phyloP scores from a whole-genome alignment of 2,329 filamentous ascomycete species.

The Xylariaceae sp. region DNA sequence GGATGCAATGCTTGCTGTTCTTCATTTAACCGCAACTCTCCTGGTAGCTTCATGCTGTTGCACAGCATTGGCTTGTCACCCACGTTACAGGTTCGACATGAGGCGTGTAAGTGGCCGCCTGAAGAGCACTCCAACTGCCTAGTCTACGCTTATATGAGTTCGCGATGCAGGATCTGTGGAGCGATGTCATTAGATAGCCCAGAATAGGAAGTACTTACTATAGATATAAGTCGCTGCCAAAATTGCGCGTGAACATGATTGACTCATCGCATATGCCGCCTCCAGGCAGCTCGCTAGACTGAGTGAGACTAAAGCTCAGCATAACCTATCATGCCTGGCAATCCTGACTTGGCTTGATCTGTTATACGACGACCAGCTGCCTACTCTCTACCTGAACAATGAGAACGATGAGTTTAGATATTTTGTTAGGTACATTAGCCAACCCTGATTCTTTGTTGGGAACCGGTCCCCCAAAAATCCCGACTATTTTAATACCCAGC shows the following conservation, averaged over 20 bases:
- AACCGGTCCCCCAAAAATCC: too few species aligned
- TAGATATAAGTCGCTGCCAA: background rate
- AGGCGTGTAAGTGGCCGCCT: background rate
- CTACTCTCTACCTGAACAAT: background rate
- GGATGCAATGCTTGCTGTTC: background rate
- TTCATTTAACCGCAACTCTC: background rate
- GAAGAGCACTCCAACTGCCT: background rate
- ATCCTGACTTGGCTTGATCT: background rate
- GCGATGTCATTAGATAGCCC: background rate
- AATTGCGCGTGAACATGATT: background rate
- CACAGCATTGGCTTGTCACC: constrained; percentile 4
- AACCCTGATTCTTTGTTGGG: too few species aligned
- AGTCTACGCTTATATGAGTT: too few species aligned
- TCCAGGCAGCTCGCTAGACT: background rate
- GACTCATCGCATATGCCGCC: constrained; percentile 11
- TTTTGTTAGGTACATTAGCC: background rate
- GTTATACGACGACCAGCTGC: constrained; percentile 5
- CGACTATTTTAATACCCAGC: too few species aligned
- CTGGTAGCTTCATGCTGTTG: constrained; percentile 2
- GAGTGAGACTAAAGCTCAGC: background rate
- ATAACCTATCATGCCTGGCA: background rate
- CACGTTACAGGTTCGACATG: background rate
- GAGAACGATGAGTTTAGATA: background rate
- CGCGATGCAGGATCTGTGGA: too few species aligned
- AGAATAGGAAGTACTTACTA: background rate